Evolutionary conservation across 352 stramenopile species (phyloP), one percentile per base, ranked within the genome.

Genomic region (Pythium pyrilobum): DNA sequence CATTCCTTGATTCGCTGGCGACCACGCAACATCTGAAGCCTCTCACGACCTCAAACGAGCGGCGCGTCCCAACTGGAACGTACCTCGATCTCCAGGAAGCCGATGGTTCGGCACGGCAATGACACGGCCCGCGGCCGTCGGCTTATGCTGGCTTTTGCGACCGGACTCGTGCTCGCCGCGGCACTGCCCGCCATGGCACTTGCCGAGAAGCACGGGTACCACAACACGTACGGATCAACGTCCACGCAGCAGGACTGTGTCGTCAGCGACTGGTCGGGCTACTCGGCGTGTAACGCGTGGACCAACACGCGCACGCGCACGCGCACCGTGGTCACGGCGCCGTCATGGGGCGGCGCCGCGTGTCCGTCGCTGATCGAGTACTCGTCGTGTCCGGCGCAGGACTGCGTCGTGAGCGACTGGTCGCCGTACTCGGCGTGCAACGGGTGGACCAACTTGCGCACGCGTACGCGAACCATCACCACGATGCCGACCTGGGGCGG

Each of bases 301-400:
- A 57, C 56, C 29, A 56, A 55, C 27, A 18, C 48, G 37, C 40
- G 42, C 13, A 44, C 32, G 25, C 56, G 56, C 41, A 51, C 56
- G 27, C 56, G 56, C 3, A 32, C 41, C 21, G 31, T 59, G 5
- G 25, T 52, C 29, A 67, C 64, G 20, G 29, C 47, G 0, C 10
- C 65, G 16, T 41, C 59, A 5, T 64, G 76, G 23, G 72, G 64
- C 3, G 75, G 75, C 7, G 25, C 40, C 0, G 34, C 34, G 10
- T 89, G 78, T 31, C 56, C 56, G 16, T 8, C 37, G 16, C 52
- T 81, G 0, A 63, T 31, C 6, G 68, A 81, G n/a, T 54, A 41
- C 53, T 37, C 53, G 34, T 2, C 20, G 36, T 61, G 53, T 32
- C 23, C 54, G 50, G 8, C 43, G 57, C 32, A 62, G 18, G 45